Evolutionary conservation across 139 green algal species (phyloP).

Genomic region (Chlorella sorokiniana): DNA sequence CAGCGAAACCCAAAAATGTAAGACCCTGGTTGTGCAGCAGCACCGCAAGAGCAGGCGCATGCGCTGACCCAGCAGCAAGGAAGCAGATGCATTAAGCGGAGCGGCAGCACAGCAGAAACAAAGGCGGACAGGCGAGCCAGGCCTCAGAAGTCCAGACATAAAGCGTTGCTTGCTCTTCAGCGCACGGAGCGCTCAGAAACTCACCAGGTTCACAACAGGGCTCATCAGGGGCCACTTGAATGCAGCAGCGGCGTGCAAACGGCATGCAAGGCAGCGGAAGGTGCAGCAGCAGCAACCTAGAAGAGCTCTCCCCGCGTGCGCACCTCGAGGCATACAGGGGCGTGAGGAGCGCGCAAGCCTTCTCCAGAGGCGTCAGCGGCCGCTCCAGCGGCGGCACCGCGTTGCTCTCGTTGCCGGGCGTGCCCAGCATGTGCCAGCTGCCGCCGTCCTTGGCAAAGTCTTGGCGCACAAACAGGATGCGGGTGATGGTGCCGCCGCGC

Average conservation of each 20-base stretch:
- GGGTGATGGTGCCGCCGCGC: conserved; percentile 44
- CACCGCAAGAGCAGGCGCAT: too few relatives aligned
- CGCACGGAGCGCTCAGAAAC: not conserved
- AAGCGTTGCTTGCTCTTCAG: conserved; percentile 3
- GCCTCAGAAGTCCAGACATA: conserved; percentile 16
- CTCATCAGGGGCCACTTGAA: not conserved
- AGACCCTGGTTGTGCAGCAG: too few relatives aligned
- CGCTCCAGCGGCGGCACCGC: conserved; percentile 23
- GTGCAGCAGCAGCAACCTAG: not conserved
- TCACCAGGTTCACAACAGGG: not conserved
- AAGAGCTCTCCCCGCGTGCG: not conserved
- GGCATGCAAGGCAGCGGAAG: not conserved
- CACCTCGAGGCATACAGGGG: conserved; percentile 58
- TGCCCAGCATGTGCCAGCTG: conserved; percentile 44
- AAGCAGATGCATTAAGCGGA: too few relatives aligned
- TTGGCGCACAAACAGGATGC: conserved; percentile 58
- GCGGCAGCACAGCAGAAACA: not conserved
- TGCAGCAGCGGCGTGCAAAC: not conserved
- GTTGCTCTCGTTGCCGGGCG: conserved; percentile 13
- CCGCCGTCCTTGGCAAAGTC: conserved; percentile 54
- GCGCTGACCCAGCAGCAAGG: too few relatives aligned
- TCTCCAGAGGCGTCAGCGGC: conserved; percentile 43
- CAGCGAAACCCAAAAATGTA: too few relatives aligned
- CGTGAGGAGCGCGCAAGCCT: conserved; percentile 54
- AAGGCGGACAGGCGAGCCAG: too few relatives aligned